Percentiles rank a stretch among this genome's conserved stretches.
These are phyloP conservation scores for Metahyphopichia silvanorum DNA, from an alignment of 805 yeast genomes.

Conservation along the genomic window DNA sequence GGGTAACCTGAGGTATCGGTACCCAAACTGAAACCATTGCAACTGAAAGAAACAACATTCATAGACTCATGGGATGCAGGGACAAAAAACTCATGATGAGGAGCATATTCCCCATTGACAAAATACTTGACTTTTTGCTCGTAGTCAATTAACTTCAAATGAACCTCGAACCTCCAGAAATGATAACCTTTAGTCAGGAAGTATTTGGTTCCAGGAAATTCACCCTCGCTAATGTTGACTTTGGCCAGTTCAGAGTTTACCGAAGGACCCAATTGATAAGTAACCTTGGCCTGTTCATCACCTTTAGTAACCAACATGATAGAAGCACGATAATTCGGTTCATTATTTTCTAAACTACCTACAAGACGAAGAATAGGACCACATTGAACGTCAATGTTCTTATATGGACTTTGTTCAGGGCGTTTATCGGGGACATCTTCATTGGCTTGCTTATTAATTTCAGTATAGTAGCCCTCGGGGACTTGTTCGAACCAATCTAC, in stretches of 20 bases:
- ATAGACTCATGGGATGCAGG: slow-evolving; percentile 66
- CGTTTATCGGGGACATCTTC: slow-evolving; percentile 23
- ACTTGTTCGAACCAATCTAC: slow-evolving; percentile 13
- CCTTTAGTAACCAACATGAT: slow-evolving; percentile 62
- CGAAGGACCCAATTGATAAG: slow-evolving; percentile 38
- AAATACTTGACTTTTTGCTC: slow-evolving; percentile 67
- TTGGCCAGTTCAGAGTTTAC: background rate
- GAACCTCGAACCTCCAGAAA: slow-evolving; percentile 67
- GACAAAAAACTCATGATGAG: slow-evolving; percentile 58
- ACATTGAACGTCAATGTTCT: slow-evolving; percentile 47
- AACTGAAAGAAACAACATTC: slow-evolving; percentile 81
- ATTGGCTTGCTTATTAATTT: slow-evolving; percentile 19
- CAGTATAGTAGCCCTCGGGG: slow-evolving; percentile 27
- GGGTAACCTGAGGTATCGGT: slow-evolving; percentile 65
- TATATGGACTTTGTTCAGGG: slow-evolving; percentile 25
- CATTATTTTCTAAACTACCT: slow-evolving; percentile 53
- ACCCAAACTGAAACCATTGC: slow-evolving; percentile 83
- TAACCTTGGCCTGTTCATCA: slow-evolving; percentile 13
- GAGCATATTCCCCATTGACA: slow-evolving; percentile 42
- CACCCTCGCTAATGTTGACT: slow-evolving; percentile 27
- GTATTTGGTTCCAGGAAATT: slow-evolving; percentile 43
- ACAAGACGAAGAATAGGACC: slow-evolving; percentile 78
- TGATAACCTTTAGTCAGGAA: slow-evolving; percentile 42
- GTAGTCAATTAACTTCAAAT: slow-evolving; percentile 40
- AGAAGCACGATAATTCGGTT: slow-evolving; percentile 61